A percentile compares a stretch with the other conserved stretches of the same genome.
Evolutionary conservation across 192 early-diverging fungal genomes (phyloP).

Genomic region (Entomortierella lignicola): DNA sequence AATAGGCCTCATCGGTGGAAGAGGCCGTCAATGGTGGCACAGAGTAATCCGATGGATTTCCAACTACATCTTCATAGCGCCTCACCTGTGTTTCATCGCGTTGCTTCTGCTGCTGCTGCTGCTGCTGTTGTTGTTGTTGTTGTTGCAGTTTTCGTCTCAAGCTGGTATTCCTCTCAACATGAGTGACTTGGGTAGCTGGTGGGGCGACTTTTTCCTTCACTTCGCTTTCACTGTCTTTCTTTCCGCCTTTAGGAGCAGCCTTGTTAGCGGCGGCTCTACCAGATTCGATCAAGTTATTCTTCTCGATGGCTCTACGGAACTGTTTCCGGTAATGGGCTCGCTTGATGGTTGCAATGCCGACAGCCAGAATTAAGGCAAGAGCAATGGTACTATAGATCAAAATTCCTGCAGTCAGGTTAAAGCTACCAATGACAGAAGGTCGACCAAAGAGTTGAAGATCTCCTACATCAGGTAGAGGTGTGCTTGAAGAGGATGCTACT

Average conservation of each 20-base stretch:
- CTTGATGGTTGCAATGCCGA: slow-evolving; percentile 9
- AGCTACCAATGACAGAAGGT: slow-evolving; percentile 3
- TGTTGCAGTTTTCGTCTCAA: background rate
- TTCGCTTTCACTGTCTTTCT: background rate
- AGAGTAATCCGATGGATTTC: too few relatives aligned
- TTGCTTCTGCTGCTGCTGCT: background rate
- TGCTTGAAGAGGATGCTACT: background rate
- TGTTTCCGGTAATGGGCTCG: slow-evolving; percentile 3
- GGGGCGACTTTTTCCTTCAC: background rate
- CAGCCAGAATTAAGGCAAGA: background rate
- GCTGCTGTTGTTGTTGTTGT: too few relatives aligned
- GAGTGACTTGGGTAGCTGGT: background rate
- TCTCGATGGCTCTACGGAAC: background rate
- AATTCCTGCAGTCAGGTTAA: slow-evolving; percentile 31
- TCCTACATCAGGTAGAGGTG: slow-evolving; percentile 3
- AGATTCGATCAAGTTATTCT: background rate
- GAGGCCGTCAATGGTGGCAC: slow-evolving; percentile 9
- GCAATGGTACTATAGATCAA: slow-evolving; percentile 13
- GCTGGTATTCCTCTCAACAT: background rate
- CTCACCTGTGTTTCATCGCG: background rate
- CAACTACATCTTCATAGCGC: too few relatives aligned
- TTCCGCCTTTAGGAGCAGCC: background rate
- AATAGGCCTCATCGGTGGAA: slow-evolving; percentile 4
- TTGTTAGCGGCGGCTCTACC: background rate
- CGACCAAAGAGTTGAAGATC: slow-evolving; percentile 15